phyloP scores from a whole-genome alignment of 139 green algal species.

The Astrephomene gubernaculifera region DNA sequence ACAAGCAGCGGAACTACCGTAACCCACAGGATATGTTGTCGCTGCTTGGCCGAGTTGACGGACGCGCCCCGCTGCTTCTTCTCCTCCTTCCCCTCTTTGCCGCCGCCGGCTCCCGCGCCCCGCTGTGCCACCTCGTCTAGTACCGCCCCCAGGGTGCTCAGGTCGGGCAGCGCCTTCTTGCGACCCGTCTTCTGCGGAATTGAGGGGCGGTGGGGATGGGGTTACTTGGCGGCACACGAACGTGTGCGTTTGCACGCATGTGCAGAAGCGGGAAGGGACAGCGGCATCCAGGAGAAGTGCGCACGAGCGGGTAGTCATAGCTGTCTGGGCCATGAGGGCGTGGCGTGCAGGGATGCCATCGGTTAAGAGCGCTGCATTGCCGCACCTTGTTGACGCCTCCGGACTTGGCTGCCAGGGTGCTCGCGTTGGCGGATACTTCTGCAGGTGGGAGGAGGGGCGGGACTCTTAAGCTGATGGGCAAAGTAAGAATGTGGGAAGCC shows the following conservation, averaged over 20 bases:
- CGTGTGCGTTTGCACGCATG: neutral
- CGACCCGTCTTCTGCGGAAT: neutral
- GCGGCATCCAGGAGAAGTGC: neutral
- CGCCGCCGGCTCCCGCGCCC: neutral
- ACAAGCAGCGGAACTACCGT: neutral
- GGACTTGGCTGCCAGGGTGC: neutral
- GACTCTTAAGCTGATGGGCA: neutral
- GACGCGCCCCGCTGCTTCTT: slow-evolving; percentile 18
- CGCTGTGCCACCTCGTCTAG: slow-evolving; percentile 5
- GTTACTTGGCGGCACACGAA: too few species aligned
- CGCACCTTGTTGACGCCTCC: slow-evolving; percentile 17
- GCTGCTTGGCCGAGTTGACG: slow-evolving; percentile 25
- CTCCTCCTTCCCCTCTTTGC: neutral
- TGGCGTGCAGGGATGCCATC: neutral
- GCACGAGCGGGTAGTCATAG: neutral
- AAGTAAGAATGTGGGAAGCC: neutral
- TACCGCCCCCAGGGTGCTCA: slow-evolving; percentile 14
- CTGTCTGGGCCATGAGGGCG: neutral
- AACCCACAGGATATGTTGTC: slow-evolving; percentile 28
- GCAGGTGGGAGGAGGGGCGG: neutral
- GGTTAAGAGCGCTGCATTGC: neutral
- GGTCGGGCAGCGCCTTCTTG: slow-evolving; percentile 27
- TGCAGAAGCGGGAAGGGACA: neutral
- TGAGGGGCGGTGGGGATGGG: neutral
- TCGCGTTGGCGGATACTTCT: slow-evolving; percentile 2